Base-by-base conservation (phyloP, 2,329 filamentous ascomycete species). In the Colletotrichum kahawae region DNA sequence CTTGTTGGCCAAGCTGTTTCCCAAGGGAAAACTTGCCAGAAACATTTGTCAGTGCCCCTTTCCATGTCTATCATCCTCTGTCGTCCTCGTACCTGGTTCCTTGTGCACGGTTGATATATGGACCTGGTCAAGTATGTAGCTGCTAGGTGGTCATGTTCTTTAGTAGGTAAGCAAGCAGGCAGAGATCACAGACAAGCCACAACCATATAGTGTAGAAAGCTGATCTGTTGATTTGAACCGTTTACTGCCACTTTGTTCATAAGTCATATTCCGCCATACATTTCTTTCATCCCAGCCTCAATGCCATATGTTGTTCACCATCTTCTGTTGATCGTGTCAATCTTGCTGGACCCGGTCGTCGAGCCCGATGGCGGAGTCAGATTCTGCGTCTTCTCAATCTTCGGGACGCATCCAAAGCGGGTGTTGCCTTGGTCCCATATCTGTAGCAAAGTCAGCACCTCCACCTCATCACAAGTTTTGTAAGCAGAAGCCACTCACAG, bases 341-440 rank as follows among this genome's bases (percentile, higher is more conserved):
- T 43, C n/a, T 16, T 70, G 29, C 21, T 62, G 27, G 31, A 31
- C 24, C 18, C 33, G 29, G n/a, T 63, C 27, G 57, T 36, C 18
- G 67, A 59, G 34, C 63, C 29, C 14, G 69, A 63, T 7, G 21
- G 10, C 18, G 63, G 21, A 10, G 27, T 18, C 12, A 73, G 73
- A 14, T 73, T 75, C 34, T 75, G 73, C 13, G 64, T 60, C 64
- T 68, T 73, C 29, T 68, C 73, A 29, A 75, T 73, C 36, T 75
- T 75, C 18, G 73, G 70, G 2, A 75, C 73, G 9, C 69, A 67
- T 29, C 73, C 73, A 51, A 75, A 75, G 13, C 73, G 67, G 29
- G 43, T 73, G 31, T 73, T 75, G n/a, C 73, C 64, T 29, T 68
- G 73, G n/a, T 75, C 70, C 73, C 73, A 75, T 16, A 75, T 65